Evolutionary conservation across 2,329 filamentous ascomycete species (phyloP).

Genomic region (Diplodia corticola): DNA sequence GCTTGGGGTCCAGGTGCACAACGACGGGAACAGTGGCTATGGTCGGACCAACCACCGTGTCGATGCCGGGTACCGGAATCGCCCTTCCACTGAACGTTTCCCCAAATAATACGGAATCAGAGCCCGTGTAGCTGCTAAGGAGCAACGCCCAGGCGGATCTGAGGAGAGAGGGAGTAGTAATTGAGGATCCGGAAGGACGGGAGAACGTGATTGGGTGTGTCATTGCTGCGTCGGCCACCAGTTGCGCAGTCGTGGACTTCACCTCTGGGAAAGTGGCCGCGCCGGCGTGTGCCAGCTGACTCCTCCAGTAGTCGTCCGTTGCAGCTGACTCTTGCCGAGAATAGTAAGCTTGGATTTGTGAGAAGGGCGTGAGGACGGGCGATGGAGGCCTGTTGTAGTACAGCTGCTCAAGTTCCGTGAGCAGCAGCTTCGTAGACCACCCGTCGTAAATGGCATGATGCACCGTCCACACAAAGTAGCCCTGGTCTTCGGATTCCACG

Average conservation of each 20-base stretch:
- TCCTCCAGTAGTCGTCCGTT: not conserved
- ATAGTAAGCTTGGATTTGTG: not conserved
- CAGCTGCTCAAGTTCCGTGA: not conserved
- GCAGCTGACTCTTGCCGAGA: not conserved
- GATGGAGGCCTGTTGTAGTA: not conserved
- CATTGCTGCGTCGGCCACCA: too few species aligned
- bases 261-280: not conserved
- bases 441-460: conserved; percentile 24
- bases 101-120: conserved; percentile 32
- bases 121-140: conserved; percentile 25
- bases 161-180: conserved; percentile 28
- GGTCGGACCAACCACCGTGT: conserved; percentile 30
- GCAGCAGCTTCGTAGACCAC: not conserved
- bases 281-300: not conserved
- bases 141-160: conserved; percentile 32
- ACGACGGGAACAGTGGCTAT: conserved; percentile 35
- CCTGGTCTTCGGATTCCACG: not conserved
- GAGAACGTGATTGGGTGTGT: not conserved
- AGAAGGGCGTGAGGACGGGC: not conserved
- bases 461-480: not conserved
- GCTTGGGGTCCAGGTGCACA: conserved; percentile 24
- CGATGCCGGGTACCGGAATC: conserved; percentile 26
- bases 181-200: not conserved
- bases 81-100: conserved; percentile 31
- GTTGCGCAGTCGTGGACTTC: not conserved